phyloP scores from a whole-genome alignment of 441 rosid species.

The Mallotus repandus region DNA sequence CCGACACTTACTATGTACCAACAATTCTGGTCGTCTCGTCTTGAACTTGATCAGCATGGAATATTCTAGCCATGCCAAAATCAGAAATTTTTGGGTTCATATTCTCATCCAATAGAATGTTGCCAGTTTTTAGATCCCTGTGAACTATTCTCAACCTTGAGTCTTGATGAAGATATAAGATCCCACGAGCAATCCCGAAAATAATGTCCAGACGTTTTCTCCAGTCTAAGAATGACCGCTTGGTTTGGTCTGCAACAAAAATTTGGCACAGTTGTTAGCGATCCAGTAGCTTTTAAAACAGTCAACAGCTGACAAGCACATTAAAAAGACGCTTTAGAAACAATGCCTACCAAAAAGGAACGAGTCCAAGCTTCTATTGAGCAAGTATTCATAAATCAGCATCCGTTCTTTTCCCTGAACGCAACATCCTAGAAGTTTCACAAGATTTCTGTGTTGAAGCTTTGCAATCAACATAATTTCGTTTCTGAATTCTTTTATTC shows the following conservation, averaged over 20 bases:
- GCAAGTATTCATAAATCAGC: conserved; percentile 56
- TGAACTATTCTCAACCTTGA: conserved; percentile 44
- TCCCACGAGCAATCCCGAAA: conserved; percentile 40
- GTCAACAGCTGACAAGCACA: too few species aligned
- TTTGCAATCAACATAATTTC: conserved; percentile 51
- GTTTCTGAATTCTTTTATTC: conserved; percentile 52
- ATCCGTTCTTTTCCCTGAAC: conserved; percentile 26
- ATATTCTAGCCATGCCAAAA: conserved; percentile 44
- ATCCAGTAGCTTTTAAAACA: neutral
- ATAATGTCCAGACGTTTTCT: conserved; percentile 31
- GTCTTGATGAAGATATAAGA: conserved; percentile 47
- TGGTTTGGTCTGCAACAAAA: conserved; percentile 22
- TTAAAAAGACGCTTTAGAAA: neutral
- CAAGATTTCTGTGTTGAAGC: conserved; percentile 68
- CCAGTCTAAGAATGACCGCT: conserved; percentile 26
- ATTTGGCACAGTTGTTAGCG: too few species aligned
- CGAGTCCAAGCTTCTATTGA: conserved; percentile 32
- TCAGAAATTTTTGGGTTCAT: conserved; percentile 45
- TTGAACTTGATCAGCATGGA: conserved; percentile 32
- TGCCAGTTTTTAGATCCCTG: conserved; percentile 44
- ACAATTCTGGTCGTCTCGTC: conserved; percentile 34
- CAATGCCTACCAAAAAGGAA: too few species aligned
- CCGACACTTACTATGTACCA: conserved; percentile 40
- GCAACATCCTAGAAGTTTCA: conserved; percentile 3
- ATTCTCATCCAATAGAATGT: conserved; percentile 33